Conservation (phyloP, 306 rosid species). For the Vicia faba region DNA sequence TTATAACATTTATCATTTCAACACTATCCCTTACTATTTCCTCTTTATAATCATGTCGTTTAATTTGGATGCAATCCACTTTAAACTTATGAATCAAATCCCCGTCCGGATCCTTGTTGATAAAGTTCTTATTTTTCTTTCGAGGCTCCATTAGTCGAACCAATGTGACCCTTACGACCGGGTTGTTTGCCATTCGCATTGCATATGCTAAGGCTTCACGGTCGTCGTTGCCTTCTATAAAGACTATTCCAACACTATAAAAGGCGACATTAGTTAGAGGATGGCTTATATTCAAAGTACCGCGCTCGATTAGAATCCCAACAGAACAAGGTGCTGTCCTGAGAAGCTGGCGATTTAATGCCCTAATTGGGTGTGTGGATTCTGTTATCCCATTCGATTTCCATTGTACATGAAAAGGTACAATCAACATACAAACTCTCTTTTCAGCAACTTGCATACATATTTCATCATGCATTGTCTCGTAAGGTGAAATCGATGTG, state of each 20-base stretch:
- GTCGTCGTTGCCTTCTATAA: constrained; percentile 61
- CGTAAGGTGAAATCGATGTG: constrained; percentile 57
- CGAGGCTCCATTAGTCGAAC: constrained; percentile 32
- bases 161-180: constrained; percentile 39
- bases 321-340: constrained; percentile 58
- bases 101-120: constrained; percentile 18
- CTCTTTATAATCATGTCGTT: constrained; percentile 44
- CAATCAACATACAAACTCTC: constrained; percentile 46
- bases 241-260: constrained; percentile 47
- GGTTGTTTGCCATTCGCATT: constrained; percentile 50
- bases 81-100: constrained; percentile 44
- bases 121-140: not conserved
- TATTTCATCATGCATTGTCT: constrained; percentile 66
- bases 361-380: constrained; percentile 32
- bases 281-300: not conserved
- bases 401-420: constrained; percentile 58
- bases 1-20: constrained; percentile 46
- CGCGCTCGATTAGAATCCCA: constrained; percentile 57
- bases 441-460: constrained; percentile 52
- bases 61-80: constrained; percentile 3
- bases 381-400: not conserved
- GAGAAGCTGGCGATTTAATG: constrained; percentile 54
- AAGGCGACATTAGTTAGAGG: not conserved
- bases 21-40: constrained; percentile 45
- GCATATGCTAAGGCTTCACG: constrained; percentile 61